Conservation (phyloP, 116 monocot genomes). For the Posidonia oceanica region DNA sequence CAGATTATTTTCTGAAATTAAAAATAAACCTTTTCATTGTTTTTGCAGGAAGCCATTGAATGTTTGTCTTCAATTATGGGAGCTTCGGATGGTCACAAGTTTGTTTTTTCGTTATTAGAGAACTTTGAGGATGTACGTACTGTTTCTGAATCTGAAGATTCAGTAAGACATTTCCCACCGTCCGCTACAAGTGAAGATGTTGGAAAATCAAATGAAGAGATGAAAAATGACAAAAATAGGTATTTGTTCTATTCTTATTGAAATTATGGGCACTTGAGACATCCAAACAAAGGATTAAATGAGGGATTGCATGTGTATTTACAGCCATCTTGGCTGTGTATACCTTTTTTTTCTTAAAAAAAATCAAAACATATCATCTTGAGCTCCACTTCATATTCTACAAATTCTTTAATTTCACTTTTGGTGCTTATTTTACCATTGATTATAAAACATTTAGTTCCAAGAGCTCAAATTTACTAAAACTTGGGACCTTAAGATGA, state of each 20-base stretch:
- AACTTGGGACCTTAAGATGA: too few species aligned
- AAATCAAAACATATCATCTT: too few species aligned
- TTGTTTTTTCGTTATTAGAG: constrained; percentile 39
- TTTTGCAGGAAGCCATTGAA: constrained; percentile 56
- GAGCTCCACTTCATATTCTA: too few species aligned
- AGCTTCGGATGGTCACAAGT: constrained; percentile 23
- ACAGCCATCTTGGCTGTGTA: too few species aligned
- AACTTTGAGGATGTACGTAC: constrained; percentile 19
- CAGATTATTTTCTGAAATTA: not conserved
- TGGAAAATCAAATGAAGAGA: constrained; percentile 3
- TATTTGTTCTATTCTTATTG: not conserved
- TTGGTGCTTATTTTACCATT: too few species aligned
- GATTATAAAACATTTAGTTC: too few species aligned
- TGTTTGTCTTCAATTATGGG: constrained; percentile 37
- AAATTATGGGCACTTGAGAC: too few species aligned
- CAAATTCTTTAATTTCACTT: too few species aligned
- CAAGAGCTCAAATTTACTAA: too few species aligned
- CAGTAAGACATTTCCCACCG: constrained; percentile 18
- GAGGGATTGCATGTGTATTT: too few species aligned
- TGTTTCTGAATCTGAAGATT: constrained; percentile 12
- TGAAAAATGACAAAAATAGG: constrained; percentile 21
- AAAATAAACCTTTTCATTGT: not conserved
- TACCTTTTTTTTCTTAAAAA: too few species aligned
- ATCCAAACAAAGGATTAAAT: too few species aligned
- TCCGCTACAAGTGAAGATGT: constrained; percentile 1